Conservation (phyloP, 306 rosid species). For the Vicia villosa region DNA sequence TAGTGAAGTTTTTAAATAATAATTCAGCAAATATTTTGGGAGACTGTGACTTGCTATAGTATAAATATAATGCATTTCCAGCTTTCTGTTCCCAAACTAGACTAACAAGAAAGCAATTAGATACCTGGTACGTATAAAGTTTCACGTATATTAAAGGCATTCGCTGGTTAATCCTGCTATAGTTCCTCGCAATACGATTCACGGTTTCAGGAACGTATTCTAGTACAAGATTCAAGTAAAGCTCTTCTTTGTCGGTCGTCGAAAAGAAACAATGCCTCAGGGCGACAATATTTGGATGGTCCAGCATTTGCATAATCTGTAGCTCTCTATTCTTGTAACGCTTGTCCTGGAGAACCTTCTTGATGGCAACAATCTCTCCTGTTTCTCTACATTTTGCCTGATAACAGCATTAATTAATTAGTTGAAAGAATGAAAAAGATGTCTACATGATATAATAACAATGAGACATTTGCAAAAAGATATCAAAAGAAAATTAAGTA, state of each 20-base stretch:
- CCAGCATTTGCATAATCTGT: slow-evolving; percentile 99
- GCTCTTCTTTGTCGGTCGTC: slow-evolving; percentile 90
- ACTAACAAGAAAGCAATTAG: slow-evolving; percentile 26
- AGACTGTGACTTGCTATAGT: neutral
- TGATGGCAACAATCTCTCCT: slow-evolving; percentile 96
- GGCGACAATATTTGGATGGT: slow-evolving; percentile 93
- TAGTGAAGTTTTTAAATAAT: neutral
- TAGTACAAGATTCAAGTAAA: slow-evolving; percentile 92
- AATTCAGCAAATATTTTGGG: neutral
- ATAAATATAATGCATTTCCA: slow-evolving; percentile 18
- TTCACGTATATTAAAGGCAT: slow-evolving; percentile 96
- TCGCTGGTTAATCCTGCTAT: slow-evolving; percentile 86
- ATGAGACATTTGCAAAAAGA: slow-evolving; percentile 20
- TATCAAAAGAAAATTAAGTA: slow-evolving; percentile 23
- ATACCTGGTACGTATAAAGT: slow-evolving; percentile 95
- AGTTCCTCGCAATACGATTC: slow-evolving; percentile 84
- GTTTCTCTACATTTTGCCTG: slow-evolving; percentile 99
- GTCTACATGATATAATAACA: neutral
- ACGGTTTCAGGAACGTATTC: slow-evolving; percentile 97
- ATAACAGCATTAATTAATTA: slow-evolving; percentile 19
- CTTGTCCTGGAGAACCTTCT: slow-evolving; percentile 99
- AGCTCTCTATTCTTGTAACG: slow-evolving; percentile 97
- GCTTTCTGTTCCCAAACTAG: neutral
- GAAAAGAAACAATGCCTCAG: slow-evolving; percentile 92
- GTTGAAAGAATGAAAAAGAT: slow-evolving; percentile 3